A percentile compares a stretch with the other conserved stretches of the same genome.
phyloP scores from a whole-genome alignment of 768 basidiomycete genomes.

The Tricholomella constricta region DNA sequence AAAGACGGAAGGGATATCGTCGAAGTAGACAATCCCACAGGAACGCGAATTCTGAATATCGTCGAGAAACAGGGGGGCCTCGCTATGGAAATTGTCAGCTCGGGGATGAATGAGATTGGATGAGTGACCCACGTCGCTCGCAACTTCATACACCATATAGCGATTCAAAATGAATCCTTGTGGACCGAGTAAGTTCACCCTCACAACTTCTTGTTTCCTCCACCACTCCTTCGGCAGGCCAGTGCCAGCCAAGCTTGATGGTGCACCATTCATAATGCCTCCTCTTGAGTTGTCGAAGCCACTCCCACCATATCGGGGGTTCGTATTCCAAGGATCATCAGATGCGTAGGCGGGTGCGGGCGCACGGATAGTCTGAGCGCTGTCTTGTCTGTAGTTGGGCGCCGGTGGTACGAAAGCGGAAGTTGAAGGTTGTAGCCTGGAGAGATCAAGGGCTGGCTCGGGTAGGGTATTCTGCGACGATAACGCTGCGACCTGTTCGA shows the following conservation, averaged over 20 bases:
- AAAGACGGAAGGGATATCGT: slow-evolving; percentile 92
- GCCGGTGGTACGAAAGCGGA: slow-evolving; percentile 48
- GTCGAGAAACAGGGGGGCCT: slow-evolving; percentile 69
- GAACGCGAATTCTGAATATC: slow-evolving; percentile 94
- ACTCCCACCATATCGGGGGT: slow-evolving; percentile 34
- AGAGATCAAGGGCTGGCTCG: slow-evolving; percentile 68
- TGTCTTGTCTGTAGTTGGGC: slow-evolving; percentile 46
- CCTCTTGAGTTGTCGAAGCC: slow-evolving; percentile 31
- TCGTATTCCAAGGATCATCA: slow-evolving; percentile 69
- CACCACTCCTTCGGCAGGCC: slow-evolving; percentile 85
- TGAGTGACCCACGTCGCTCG: slow-evolving; percentile 64
- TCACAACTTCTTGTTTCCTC: slow-evolving; percentile 75
- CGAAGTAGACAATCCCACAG: slow-evolving; percentile 84
- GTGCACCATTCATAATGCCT: slow-evolving; percentile 43
- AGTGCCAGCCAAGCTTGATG: slow-evolving; percentile 66
- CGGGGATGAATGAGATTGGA: slow-evolving; percentile 2
- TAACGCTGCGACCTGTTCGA: slow-evolving; percentile 77
- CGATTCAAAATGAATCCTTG: slow-evolving; percentile 92
- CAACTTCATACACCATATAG: slow-evolving; percentile 81
- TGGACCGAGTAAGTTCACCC: slow-evolving; percentile 76
- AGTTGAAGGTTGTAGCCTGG: slow-evolving; percentile 51
- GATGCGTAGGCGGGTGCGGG: slow-evolving; percentile 55
- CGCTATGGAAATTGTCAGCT: slow-evolving; percentile 40
- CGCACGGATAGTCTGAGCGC: slow-evolving; percentile 37
- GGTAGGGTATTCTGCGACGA: slow-evolving; percentile 81